phyloP scores from a whole-genome alignment of 2,329 filamentous ascomycete species.

The Colletotrichum destructivum region DNA sequence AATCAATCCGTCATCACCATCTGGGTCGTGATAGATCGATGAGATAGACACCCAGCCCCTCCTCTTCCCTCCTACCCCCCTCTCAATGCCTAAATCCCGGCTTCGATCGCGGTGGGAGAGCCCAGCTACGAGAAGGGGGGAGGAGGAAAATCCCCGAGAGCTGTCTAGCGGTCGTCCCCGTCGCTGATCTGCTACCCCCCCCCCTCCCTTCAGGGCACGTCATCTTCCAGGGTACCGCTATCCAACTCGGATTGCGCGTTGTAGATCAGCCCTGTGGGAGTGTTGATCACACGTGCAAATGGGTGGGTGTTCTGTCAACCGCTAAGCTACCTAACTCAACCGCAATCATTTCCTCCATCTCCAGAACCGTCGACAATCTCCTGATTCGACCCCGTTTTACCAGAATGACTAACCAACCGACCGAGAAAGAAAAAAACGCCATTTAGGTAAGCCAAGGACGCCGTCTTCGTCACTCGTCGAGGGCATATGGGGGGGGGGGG shows the following conservation, averaged over 20 bases:
- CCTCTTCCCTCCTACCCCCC: too few species aligned
- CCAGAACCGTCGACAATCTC: background rate
- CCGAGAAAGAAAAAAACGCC: background rate
- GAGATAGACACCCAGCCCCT: background rate
- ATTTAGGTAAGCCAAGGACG: background rate
- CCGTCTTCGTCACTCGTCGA: slow-evolving; percentile 5
- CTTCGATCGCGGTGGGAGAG: background rate
- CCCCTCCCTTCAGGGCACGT: background rate
- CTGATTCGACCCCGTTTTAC: background rate
- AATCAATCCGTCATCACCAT: background rate
- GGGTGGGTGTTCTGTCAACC: too few species aligned
- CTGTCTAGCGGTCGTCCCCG: too few species aligned
- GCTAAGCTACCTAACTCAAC: background rate
- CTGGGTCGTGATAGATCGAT: background rate
- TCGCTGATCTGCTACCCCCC: background rate
- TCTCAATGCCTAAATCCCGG: background rate
- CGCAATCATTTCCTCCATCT: background rate
- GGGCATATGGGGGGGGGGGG: background rate
- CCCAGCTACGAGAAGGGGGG: background rate
- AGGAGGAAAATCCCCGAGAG: background rate
- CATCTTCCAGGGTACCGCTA: background rate
- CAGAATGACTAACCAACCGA: too few species aligned
- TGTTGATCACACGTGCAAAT: slow-evolving; percentile 1
- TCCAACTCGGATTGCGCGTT: background rate
- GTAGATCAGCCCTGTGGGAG: background rate